A percentile compares a stretch with the other conserved stretches of the same genome.
phyloP scores from a whole-genome alignment of 108 stramenopile genomes.

The Stephanodiscus triporus region DNA sequence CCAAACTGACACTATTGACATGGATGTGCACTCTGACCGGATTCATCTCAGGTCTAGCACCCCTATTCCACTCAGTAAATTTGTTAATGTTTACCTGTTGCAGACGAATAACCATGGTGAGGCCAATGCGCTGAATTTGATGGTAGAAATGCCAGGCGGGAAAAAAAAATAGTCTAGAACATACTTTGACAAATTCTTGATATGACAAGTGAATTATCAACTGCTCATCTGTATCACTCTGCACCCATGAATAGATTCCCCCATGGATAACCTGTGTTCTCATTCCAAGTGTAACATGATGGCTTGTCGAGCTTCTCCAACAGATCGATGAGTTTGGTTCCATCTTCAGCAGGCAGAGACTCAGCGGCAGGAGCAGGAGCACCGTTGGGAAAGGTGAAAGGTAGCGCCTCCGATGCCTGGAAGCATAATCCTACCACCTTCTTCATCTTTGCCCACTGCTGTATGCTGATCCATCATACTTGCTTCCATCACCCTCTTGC shows the following conservation, averaged over 20 bases:
- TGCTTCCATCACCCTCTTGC: no score
- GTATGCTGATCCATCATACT: no score
- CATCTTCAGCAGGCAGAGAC: slow-evolving; percentile 56
- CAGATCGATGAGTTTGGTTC: slow-evolving; percentile 61
- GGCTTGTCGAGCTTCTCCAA: slow-evolving; percentile 61
- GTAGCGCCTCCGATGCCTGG: slow-evolving; percentile 29
- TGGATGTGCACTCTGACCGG: slow-evolving; percentile 73
- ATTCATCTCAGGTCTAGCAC: slow-evolving; percentile 67
- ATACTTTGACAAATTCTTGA: slow-evolving; percentile 82
- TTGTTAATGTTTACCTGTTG: slow-evolving; percentile 74
- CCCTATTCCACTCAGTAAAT: slow-evolving; percentile 79
- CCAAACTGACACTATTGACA: slow-evolving; percentile 81
- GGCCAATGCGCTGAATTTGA: background rate
- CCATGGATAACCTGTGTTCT: slow-evolving; percentile 69
- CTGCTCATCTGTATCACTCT: slow-evolving; percentile 90
- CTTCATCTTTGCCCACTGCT: no score
- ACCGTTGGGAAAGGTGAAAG: slow-evolving; percentile 6
- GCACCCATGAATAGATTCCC: slow-evolving; percentile 87
- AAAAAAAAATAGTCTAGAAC: slow-evolving; percentile 16
- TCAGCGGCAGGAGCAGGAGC: slow-evolving; percentile 23
- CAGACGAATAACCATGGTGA: background rate
- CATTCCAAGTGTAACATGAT: slow-evolving; percentile 75
- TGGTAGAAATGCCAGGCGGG: background rate
- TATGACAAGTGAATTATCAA: slow-evolving; percentile 83
- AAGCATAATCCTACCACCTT: no score